Percentiles rank a stretch among this genome's conserved stretches.
These are phyloP conservation scores for Carpinus viminea DNA, from an alignment of 306 rosid genomes.

Conservation along the genomic window DNA sequence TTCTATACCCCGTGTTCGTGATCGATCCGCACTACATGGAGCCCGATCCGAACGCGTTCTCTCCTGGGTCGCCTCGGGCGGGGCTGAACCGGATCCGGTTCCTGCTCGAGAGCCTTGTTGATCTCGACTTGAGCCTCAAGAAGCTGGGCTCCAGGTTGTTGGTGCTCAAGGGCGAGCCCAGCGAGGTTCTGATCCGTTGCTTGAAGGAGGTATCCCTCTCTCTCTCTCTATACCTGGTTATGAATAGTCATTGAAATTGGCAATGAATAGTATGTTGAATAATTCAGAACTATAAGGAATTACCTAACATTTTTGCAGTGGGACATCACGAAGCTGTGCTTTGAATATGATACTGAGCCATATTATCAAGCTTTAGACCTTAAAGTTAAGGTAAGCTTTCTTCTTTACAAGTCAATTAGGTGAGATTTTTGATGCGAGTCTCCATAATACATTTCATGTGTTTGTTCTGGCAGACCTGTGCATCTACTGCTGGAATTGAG, in stretches of 20 bases:
- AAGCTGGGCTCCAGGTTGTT: slow-evolving; percentile 75
- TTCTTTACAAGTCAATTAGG: not conserved
- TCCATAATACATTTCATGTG: too few species aligned
- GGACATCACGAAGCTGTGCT: slow-evolving; percentile 72
- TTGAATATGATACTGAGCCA: slow-evolving; percentile 91
- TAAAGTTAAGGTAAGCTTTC: slow-evolving; percentile 57
- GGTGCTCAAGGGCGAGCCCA: slow-evolving; percentile 74
- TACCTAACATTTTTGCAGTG: slow-evolving; percentile 46
- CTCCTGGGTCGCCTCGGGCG: slow-evolving; percentile 63
- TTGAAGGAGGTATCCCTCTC: slow-evolving; percentile 50
- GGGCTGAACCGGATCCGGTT: slow-evolving; percentile 75
- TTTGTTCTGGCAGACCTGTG: slow-evolving; percentile 43
- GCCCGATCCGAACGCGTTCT: slow-evolving; percentile 53
- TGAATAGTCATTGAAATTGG: too few species aligned
- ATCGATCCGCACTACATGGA: slow-evolving; percentile 90
- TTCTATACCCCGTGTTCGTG: slow-evolving; percentile 68
- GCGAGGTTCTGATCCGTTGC: slow-evolving; percentile 61
- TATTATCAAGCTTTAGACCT: slow-evolving; percentile 76
- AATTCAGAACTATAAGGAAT: too few species aligned
- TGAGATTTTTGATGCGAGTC: too few species aligned
- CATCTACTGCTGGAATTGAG: slow-evolving; percentile 69
- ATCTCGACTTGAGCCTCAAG: slow-evolving; percentile 62
- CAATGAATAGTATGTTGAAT: too few species aligned
- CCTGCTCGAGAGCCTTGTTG: slow-evolving; percentile 70
- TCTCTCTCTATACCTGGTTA: not conserved